These are phyloP conservation scores for Saturnispora halmiae DNA, from an alignment of 805 yeast species.

Conservation along the genomic window DNA sequence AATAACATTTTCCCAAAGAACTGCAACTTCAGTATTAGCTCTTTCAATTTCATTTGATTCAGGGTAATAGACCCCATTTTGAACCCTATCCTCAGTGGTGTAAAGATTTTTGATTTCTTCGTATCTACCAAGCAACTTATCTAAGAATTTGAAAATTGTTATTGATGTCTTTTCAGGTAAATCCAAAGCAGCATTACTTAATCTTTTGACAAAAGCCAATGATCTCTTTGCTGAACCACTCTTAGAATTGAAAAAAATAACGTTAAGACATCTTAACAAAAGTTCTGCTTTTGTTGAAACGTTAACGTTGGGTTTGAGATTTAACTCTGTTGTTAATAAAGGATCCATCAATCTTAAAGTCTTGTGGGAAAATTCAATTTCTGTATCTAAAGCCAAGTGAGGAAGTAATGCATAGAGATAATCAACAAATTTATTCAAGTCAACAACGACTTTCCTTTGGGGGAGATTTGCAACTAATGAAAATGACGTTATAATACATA, in stretches of 20 bases:
- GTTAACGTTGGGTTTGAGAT: constrained; percentile 61
- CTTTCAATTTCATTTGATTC: constrained; percentile 62
- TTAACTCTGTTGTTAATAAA: constrained; percentile 30
- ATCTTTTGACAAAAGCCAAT: constrained; percentile 72
- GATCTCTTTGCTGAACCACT: constrained; percentile 62
- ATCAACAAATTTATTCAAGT: constrained; percentile 70
- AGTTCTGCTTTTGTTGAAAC: constrained; percentile 86
- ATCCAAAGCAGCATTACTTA: constrained; percentile 57
- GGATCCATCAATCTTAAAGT: constrained; percentile 78
- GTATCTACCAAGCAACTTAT: constrained; percentile 62
- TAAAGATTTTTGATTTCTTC: constrained; percentile 67
- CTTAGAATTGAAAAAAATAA: constrained; percentile 67
- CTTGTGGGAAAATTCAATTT: constrained; percentile 77
- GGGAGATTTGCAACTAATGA: constrained; percentile 71
- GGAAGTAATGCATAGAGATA: constrained; percentile 63
- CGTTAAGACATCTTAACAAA: constrained; percentile 66
- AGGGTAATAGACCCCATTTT: constrained; percentile 66
- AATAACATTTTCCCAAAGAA: constrained; percentile 79
- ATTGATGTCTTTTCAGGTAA: constrained; percentile 83
- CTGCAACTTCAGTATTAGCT: constrained; percentile 79
- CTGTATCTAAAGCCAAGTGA: constrained; percentile 66
- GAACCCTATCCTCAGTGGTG: constrained; percentile 81
- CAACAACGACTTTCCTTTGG: constrained; percentile 65
- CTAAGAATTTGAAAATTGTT: constrained; percentile 70
- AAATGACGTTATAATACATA: constrained; percentile 86